Conservation (phyloP, 2,329 filamentous ascomycete genomes). For the Aspergillus glaucus region DNA sequence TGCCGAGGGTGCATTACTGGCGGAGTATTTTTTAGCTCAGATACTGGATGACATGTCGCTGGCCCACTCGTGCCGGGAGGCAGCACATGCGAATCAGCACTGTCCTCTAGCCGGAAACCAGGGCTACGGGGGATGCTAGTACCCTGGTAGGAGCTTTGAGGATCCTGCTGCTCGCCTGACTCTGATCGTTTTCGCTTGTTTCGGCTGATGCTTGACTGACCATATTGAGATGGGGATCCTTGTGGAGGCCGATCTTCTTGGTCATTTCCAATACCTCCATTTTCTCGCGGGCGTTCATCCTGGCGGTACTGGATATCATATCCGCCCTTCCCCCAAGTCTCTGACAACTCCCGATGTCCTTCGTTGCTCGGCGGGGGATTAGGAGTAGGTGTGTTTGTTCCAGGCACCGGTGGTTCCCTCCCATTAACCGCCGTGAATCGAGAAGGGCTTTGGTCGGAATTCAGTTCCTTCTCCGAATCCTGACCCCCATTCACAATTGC, state of each 20-base stretch:
- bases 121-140: slow-evolving; percentile 32
- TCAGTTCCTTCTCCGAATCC: slow-evolving; percentile 29
- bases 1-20: slow-evolving; percentile 16
- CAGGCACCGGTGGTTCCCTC: slow-evolving; percentile 22
- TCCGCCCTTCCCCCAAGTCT: slow-evolving; percentile 12
- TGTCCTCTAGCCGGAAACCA: slow-evolving; percentile 32
- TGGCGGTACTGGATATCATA: slow-evolving; percentile 19
- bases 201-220: slow-evolving; percentile 35
- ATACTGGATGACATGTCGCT: slow-evolving; percentile 9
- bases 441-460: slow-evolving; percentile 36
- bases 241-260: slow-evolving; percentile 19
- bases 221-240: slow-evolving; percentile 18
- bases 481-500: slow-evolving; percentile 27
- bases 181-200: slow-evolving; percentile 62
- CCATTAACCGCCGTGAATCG: slow-evolving; percentile 44
- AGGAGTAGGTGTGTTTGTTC: slow-evolving; percentile 6
- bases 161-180: slow-evolving; percentile 47
- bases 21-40: slow-evolving; percentile 17
- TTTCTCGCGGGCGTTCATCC: slow-evolving; percentile 47
- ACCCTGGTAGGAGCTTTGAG: slow-evolving; percentile 30
- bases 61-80: slow-evolving; percentile 13
- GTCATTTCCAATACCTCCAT: slow-evolving; percentile 30
- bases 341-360: slow-evolving; percentile 14
- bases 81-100: slow-evolving; percentile 17
- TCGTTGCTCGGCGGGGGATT: slow-evolving; percentile 13